Base-by-base conservation (phyloP, 1,284 basidiomycete species). In the Moesziomyces parantarcticus region DNA sequence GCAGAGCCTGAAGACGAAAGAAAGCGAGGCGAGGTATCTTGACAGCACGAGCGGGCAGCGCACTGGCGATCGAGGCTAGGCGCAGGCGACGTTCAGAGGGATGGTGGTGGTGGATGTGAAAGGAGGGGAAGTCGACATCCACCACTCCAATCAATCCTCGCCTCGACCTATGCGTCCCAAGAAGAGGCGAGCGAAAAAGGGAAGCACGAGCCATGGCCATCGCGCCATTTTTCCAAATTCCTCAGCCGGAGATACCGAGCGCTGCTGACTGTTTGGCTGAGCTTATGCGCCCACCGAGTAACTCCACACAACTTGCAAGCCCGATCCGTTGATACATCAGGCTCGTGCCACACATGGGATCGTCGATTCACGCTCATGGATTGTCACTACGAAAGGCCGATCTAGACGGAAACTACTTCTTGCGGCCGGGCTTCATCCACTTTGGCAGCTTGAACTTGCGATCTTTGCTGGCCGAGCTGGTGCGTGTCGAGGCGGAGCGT, bases 381-480 rank as follows among this genome's bases (percentile, higher is more conserved):
- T 32, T 13, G 29, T 32, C 29, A 13, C 29, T 32, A 13, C 29
- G 10, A 32, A 14, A 18, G 14, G 5, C 32, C 5, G 11, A 34
- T 4, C 25, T 34, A 10, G 32, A 13, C 2, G 36, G 11, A 6
- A 18, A 32, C 40, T 53, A 32, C 36, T 57, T 71, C 26, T 54
- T 65, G 22, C 50, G 46, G 10, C 51, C 36, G 16, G 50, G 58
- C 48, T 63, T 72, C 54, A 72, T 45, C 69, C 69, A 72, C 20
- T 50, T 66, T 13, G 69, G 69, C 50, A 72, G 42, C 49, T 56
- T 62, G 20, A 72, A 57, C 53, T 72, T 72, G 47, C 52, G 54
- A 16, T 55, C 56, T 39, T 55, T 67, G 29, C 43, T 39, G 36
- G 36, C 36, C 18, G 60, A 59, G 42, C 58, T 61, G 1, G 46